Base-by-base conservation (phyloP, 352 stramenopile genomes). In the Plasmopara viticola region DNA sequence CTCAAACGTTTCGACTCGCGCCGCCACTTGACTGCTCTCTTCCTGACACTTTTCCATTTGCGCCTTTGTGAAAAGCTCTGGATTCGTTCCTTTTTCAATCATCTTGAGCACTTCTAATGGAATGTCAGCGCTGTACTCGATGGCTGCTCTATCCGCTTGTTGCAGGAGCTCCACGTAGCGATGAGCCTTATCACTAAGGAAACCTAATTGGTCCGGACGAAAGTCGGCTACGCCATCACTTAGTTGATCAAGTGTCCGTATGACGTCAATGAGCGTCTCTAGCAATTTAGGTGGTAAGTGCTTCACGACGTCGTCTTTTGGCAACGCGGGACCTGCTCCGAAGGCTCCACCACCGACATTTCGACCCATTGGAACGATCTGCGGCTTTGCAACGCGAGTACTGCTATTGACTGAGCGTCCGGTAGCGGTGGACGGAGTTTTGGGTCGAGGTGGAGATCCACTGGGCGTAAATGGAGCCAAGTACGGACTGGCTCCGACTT, bases 211-310 rank as follows among this genome's bases (percentile, higher is more conserved):
- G 20, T 88, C 68, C 20, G 72, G 52, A 17, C 74, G 72, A 56
- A 80, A 86, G 46, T 83, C 73, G 37, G 82, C 68, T 17, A 85
- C 74, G 2, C 72, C 65, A 28, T 78, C 44, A 12, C 81, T 64
- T 20, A 88, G 58, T 51, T 86, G 79, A 51, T 88, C 78, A 29
- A 88, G 62, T 35, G 74, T 86, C 55, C 80, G 60, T 40, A 86
- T 66, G n/a, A 77, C 72, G 48, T 58, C 59, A 64, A 82, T 68
- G 2, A 88, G 56, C 46, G 68, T 68, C 54, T 88, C 78, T 28
- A 85, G 56, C 25, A 86, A 49, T 43, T 79, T 73, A 0, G 51
- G 62, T 9, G 78, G 78, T 37, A 88, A 52, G 30, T 88, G 74
- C 34, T 63, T 51, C 35, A 84, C 72, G 20, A 84, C 72, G 51